Evolutionary conservation across 768 basidiomycete genomes (phyloP).

Genomic region (Cystofilobasidium capitatum): DNA sequence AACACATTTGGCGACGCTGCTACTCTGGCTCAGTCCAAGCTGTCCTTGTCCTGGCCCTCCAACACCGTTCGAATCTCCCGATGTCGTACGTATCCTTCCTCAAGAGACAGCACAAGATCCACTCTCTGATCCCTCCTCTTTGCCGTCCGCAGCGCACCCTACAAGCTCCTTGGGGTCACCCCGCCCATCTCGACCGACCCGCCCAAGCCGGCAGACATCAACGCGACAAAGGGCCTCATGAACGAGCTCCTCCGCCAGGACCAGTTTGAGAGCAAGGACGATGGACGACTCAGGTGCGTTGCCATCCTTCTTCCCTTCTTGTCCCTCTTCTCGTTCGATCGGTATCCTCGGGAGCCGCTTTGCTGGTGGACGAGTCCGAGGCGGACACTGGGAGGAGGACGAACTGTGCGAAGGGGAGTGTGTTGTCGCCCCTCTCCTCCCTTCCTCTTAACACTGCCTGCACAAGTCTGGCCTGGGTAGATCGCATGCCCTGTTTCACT

Average conservation of each 20-base stretch:
- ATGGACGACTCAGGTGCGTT: conserved; percentile 74
- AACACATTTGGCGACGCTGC: no score
- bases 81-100: no score
- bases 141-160: neutral
- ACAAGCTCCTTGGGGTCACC: conserved; percentile 33
- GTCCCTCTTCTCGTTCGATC: neutral
- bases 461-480: no score
- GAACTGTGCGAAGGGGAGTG: no score
- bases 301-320: conserved; percentile 9
- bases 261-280: conserved; percentile 80
- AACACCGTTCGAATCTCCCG: no score
- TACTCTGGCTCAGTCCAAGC: no score
- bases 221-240: conserved; percentile 51
- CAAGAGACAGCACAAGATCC: neutral
- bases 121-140: neutral
- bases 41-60: no score
- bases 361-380: no score
- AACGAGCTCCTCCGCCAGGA: conserved; percentile 77
- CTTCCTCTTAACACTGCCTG: no score
- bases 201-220: conserved; percentile 34
- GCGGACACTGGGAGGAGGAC: no score
- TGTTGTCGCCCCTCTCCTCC: no score
- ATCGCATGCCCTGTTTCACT: no score
- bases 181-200: conserved; percentile 38
- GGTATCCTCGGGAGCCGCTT: neutral